A percentile compares a stretch with the other conserved stretches of the same genome.
Evolutionary conservation across 2,329 filamentous ascomycete genomes (phyloP).

Genomic region (Paracoccidioides brasiliensis): DNA sequence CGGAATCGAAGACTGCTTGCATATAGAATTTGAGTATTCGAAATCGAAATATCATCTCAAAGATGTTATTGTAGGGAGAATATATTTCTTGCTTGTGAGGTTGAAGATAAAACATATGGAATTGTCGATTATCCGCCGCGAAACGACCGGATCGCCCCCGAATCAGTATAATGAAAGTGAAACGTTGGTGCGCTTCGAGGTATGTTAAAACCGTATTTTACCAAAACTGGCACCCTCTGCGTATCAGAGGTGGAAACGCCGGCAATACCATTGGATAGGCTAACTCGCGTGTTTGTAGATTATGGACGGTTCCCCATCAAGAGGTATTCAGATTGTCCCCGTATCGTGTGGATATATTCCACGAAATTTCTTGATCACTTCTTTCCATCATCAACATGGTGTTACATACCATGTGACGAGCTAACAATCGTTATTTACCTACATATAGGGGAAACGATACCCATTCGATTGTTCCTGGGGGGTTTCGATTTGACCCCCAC

Average conservation of each 20-base stretch:
- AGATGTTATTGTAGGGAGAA: constrained; percentile 94
- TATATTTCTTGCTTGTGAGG: constrained; percentile 93
- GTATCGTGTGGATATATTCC: neutral
- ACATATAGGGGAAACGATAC: constrained; percentile 64
- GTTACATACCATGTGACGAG: neutral
- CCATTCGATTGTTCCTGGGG: constrained; percentile 89
- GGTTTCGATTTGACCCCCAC: constrained; percentile 96
- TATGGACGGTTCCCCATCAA: constrained; percentile 97
- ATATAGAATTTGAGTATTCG: constrained; percentile 99
- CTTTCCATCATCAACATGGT: neutral
- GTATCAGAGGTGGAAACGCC: neutral
- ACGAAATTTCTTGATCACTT: neutral
- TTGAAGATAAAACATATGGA: constrained; percentile 99
- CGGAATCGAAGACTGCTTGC: constrained; percentile 95
- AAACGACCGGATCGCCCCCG: constrained; percentile 89
- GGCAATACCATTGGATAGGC: neutral
- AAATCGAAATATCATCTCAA: constrained; percentile 99
- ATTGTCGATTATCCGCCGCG: constrained; percentile 87
- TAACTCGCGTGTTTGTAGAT: constrained; percentile 43
- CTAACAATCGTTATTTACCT: neutral
- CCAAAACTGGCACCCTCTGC: constrained; percentile 5
- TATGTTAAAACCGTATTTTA: constrained; percentile 25
- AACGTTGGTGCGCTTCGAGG: constrained; percentile 91
- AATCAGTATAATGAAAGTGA: constrained; percentile 99
- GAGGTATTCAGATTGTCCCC: constrained; percentile 45